Base-by-base conservation (phyloP, 129 eudicot species). In the Flaveria brownii region DNA sequence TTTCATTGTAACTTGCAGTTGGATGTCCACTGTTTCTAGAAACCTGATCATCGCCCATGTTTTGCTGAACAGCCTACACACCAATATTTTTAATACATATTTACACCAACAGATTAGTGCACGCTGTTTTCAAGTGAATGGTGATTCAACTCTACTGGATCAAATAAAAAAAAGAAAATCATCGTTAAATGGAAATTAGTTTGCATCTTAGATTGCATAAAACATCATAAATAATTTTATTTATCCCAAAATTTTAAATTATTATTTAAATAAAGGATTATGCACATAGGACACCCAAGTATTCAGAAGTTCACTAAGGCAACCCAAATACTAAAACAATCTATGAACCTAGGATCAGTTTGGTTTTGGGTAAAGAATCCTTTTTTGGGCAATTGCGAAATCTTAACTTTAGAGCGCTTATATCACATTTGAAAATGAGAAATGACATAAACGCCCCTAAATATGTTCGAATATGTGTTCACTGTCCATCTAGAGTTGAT, bases 1-100 rank as follows among this genome's bases (percentile, higher is more conserved):
- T 70, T 81, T 63, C 83, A 8, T 26, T 72, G 51, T 75, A 68
- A 62, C 70, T 78, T 45, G 78, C 78, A 45, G 78, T 64, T 69
- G 70, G 77, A 66, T 72, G 81, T 76, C 80, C 87, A 9, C 39
- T 33, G 39, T 72, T 73, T 33, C 71, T 67, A 15, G 85, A 75
- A 15, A 65, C 83, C 73, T 82, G 91, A 75, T 77, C 88, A 11
- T 90, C 92, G 45, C 78, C 82, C 68, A 87, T 15, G 74, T 91
- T 93, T 75, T 87, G 97, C 81, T 93, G 97, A 67, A 33, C 39
- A 33, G 39, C 39, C 39, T 33, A 33, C 39, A 33, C 39, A 0
- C 39, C 39, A 33, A 33, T 33, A 18, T 2, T 17, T 7, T 43
- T 43, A 43, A 43, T 33, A 5, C 39, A 33, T 33, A 33, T 33